Evolutionary conservation across 78 protist genomes (phyloP).

Genomic region (Pigoraptor vietnamica): DNA sequence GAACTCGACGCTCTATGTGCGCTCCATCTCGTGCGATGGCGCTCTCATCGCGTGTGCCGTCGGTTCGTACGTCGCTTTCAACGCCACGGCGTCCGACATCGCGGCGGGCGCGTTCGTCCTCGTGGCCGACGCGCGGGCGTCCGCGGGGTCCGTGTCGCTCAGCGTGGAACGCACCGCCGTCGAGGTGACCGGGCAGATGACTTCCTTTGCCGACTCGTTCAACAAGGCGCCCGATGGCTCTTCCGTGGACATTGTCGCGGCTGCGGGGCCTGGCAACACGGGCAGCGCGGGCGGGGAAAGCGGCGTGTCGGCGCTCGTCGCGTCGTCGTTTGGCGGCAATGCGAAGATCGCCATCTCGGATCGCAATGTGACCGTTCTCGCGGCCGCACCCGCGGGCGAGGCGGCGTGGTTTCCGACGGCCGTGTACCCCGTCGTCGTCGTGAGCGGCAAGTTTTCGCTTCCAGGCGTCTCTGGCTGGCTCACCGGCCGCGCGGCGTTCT

Average conservation of each 20-base stretch:
- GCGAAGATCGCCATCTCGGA: not conserved
- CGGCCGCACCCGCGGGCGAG: not conserved
- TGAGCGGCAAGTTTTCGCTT: not conserved
- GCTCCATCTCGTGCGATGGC: not conserved
- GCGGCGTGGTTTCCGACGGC: not conserved
- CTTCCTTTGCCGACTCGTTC: not conserved
- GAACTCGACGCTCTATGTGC: not conserved
- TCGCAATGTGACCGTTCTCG: not conserved
- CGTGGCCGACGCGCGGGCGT: not conserved
- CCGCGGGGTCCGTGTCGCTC: not conserved
- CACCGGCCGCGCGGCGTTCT: not conserved
- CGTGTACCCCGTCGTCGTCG: not conserved
- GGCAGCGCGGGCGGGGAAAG: not conserved
- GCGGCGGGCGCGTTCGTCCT: not conserved
- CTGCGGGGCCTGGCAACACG: not conserved
- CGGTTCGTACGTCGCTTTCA: not conserved
- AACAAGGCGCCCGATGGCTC: not conserved
- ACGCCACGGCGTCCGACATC: not conserved
- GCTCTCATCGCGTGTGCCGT: not conserved
- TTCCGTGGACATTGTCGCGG: not conserved
- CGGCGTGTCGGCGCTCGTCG: not conserved
- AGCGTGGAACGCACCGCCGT: not conserved
- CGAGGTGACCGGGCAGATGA: not conserved
- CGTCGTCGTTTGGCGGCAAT: not conserved
- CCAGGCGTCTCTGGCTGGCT: not conserved